Evolutionary conservation across 2,329 filamentous ascomycete species (phyloP), one percentile per base, ranked within the genome.

Genomic region (Ramularia collo-cygni): DNA sequence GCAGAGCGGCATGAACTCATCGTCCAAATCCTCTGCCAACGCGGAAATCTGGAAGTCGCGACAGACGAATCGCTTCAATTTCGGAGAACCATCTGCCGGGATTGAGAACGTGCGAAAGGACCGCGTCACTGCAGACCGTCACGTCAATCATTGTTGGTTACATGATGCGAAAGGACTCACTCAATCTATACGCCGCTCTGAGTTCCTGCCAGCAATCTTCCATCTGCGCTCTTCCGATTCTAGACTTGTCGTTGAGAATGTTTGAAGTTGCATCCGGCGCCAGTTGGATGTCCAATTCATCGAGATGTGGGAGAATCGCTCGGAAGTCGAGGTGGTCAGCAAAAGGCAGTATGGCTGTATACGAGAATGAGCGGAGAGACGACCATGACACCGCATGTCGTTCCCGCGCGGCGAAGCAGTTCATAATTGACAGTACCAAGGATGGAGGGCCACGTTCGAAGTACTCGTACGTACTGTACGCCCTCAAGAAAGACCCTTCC

Each of bases 401-500:
- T 8, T 26, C 24, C 4, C 34, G 37, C 21, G 6, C 10, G 8
- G 40, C 34, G 26, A 58, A 37, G 37, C 46, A 48, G 27, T 54
- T 41, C 30, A 51, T 53, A 49, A 60, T 58, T 33, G 46, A 52
- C 43, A 54, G 45, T 8, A 59, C 48, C n/a, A 59, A 37, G 1
- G 31, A 33, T 3, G 58, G 57, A 5, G 81, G 73, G 1, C 71
- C 67, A 31, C 77, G 77, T 26, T 79, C 67, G 54, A 81, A 85
- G 62, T 81, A 86, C 52, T 86, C 79, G 57, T 85, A 83, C 3
- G 76, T 79, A 33, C 74, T 73, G 62, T 85, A 89, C 4, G 77
- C 81, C 42, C 72, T 72, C n/a, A 83, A 72, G 4, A 78, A 85
- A 0, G 82, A 85, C 7, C 83, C 82, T 63, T 90, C 84, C 31